Base-by-base conservation (phyloP, 192 early-diverging fungal species). In the Backusella tarrabulga region DNA sequence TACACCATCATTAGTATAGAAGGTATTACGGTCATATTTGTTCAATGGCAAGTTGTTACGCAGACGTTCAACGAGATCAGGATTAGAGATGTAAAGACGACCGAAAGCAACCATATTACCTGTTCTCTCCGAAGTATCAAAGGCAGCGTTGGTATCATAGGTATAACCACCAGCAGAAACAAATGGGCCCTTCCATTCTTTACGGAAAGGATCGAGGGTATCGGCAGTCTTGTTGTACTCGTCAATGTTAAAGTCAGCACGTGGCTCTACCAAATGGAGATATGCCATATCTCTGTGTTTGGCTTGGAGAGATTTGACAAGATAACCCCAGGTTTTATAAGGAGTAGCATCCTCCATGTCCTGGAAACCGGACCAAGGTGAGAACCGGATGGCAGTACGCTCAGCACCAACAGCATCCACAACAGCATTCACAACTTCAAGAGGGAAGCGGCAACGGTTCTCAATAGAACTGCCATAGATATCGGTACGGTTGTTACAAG, bases 401-500 rank as follows among this genome's bases (percentile, higher is more conserved):
- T 84, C 80, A 35, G 54, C 60, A 38, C 83, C 83, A 36, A 84
- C 68, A 17, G 71, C 60, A 7, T 73, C 14, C 0, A 35, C 15
- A 34, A 83, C 63, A n/a, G 77, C 78, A 40, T 77, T 77, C 0
- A 79, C 29, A 19, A 81, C 63, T 42, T 84, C 80, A 34, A 79
- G 32, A 6, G 77, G 69, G 19, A 83, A 76, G 1, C 81, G 77
- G 46, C 72, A 35, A 26, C 81, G 74, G 41, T 81, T 81, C 17
- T 77, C 76, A 15, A 75, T 76, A 17, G 46, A 71, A 6, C 81
- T 77, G 38, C 77, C 77, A 54, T 83, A 83, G 6, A 70, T 21
- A 46, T 83, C 81, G 0, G 93, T 95, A 75, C 97, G 92, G 12
- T 89, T 73, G 85, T 99, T 98, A 71, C 91, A 86, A n/a, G 92